Evolutionary conservation across 2,329 filamentous ascomycete genomes (phyloP).

Genomic region (Colletotrichum sp.): DNA sequence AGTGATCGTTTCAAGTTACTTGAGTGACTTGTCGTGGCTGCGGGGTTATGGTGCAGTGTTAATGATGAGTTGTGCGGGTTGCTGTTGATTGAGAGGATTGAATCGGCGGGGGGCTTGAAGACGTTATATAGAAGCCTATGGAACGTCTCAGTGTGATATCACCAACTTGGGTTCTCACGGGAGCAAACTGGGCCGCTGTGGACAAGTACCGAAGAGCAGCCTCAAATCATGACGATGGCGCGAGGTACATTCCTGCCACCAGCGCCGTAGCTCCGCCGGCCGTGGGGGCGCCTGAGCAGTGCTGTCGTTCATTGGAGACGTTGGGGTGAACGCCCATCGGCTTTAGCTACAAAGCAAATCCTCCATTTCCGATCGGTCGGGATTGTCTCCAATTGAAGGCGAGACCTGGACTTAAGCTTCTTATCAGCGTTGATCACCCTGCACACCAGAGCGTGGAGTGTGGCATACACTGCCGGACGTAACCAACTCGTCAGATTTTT

Average conservation of each 20-base stretch:
- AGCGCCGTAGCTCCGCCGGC: not conserved
- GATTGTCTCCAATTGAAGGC: not conserved
- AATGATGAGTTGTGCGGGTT: not conserved
- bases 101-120: not conserved
- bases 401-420: not conserved
- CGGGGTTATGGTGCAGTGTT: not conserved
- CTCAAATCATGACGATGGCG: not conserved
- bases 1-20: not conserved
- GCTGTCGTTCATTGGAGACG: not conserved
- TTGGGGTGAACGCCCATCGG: not conserved
- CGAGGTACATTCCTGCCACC: not conserved
- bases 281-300: not conserved
- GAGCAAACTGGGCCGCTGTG: not conserved
- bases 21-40: not conserved
- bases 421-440: not conserved
- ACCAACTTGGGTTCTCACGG: not conserved
- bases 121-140: not conserved
- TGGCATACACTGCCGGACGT: not conserved
- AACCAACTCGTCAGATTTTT: not conserved
- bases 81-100: not conserved
- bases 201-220: not conserved
- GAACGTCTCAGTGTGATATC: not conserved
- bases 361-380: conserved; percentile 15
- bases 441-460: not conserved
- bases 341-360: not conserved